Percentiles rank a stretch among this genome's conserved stretches.
These are phyloP conservation scores for Marsdenia floribunda DNA, from an alignment of 257 asterid genomes.

Conservation along the genomic window DNA sequence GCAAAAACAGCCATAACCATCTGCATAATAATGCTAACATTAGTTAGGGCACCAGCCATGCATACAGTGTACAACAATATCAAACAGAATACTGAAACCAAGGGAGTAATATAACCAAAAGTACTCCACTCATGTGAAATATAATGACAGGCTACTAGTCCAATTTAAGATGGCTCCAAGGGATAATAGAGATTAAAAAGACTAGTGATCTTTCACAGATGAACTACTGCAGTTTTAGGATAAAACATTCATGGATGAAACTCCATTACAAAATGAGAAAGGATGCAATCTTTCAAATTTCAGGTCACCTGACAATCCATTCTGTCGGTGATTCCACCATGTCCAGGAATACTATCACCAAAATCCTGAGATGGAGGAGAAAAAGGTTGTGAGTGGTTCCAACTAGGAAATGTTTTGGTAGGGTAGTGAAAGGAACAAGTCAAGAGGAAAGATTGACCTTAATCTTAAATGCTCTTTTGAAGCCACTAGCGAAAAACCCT, in stretches of 20 bases:
- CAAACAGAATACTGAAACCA: neutral
- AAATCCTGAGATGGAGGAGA: constrained; percentile 55
- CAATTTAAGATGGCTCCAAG: neutral
- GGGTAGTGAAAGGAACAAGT: neutral
- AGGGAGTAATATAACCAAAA: neutral
- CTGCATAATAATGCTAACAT: constrained; percentile 26
- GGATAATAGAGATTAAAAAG: neutral
- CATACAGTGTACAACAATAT: neutral
- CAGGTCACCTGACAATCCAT: constrained; percentile 94
- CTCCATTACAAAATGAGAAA: neutral
- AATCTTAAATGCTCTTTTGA: constrained; percentile 95
- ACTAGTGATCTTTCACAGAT: neutral
- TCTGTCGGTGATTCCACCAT: constrained; percentile 97
- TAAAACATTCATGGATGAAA: neutral
- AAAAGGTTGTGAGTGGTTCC: constrained; percentile 2
- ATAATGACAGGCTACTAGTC: neutral
- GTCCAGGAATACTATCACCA: constrained; percentile 99
- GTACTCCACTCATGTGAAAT: neutral
- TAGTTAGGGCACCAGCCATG: constrained; percentile 8
- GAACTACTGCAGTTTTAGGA: neutral
- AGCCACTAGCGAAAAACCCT: constrained; percentile 98
- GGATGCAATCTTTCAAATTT: neutral
- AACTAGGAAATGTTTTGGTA: constrained; percentile 1
- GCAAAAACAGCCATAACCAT: constrained; percentile 93
- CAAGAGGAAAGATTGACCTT: constrained; percentile 43